These are phyloP conservation scores for Dictyostelium brefeldianum DNA, from an alignment of 78 protist species.

Conservation along the genomic window DNA sequence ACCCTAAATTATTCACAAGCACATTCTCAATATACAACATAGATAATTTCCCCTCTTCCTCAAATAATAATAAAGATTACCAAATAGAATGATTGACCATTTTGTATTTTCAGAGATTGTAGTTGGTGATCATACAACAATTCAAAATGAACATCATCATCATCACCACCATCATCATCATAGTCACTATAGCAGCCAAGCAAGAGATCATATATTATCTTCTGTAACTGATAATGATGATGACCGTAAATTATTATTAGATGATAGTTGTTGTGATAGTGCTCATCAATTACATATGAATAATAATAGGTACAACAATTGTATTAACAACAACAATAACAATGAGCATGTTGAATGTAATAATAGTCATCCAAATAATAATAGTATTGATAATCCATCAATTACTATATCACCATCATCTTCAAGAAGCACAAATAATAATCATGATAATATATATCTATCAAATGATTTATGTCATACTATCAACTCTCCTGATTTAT, in stretches of 20 bases:
- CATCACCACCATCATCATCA: neutral
- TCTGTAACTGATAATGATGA: neutral
- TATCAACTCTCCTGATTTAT: neutral
- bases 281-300: neutral
- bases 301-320: neutral
- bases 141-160: neutral
- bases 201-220: no score
- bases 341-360: neutral
- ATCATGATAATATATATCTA: neutral
- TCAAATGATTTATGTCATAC: neutral
- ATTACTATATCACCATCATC: neutral
- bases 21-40: no score
- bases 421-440: neutral
- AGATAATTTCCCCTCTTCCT: no score
- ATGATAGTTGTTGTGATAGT: neutral
- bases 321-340: no score
- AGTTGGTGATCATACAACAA: neutral
- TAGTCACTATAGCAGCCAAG: neutral
- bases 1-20: no score
- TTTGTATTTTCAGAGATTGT: slow-evolving; percentile 6
- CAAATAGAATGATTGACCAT: neutral
- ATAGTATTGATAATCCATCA: neutral
- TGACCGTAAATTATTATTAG: slow-evolving; percentile 5
- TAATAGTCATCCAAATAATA: neutral
- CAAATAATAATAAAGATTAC: no score